Conservation (phyloP, 2,329 filamentous ascomycete genomes). For the Laburnicola sp. region DNA sequence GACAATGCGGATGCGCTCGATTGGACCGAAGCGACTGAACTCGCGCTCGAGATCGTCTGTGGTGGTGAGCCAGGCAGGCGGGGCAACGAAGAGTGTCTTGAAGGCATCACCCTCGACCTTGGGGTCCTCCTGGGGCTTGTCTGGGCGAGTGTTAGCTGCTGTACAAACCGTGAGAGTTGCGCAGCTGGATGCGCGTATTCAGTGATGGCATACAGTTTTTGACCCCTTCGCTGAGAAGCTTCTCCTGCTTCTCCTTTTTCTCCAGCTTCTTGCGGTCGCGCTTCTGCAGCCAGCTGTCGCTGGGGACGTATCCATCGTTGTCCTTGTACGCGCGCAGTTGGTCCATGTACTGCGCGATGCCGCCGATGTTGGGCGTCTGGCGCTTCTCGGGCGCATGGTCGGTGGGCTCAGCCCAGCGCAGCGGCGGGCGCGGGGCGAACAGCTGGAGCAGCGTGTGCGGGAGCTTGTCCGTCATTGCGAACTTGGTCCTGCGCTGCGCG, state of each 20-base stretch:
- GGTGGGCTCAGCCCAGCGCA: conserved; percentile 82
- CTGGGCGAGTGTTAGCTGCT: conserved; percentile 50
- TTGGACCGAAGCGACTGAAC: conserved; percentile 89
- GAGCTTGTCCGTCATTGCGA: conserved; percentile 89
- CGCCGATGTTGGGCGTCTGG: conserved; percentile 71
- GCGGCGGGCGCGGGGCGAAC: conserved; percentile 88
- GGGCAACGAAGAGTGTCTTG: conserved; percentile 90
- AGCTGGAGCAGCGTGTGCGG: conserved; percentile 89
- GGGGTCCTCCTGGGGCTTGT: conserved; percentile 79
- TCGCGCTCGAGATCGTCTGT: conserved; percentile 90
- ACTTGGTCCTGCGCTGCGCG: conserved; percentile 39
- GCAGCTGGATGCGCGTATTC: background rate
- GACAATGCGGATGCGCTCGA: conserved; percentile 91
- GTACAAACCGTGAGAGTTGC: background rate
- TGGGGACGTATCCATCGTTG: conserved; percentile 74
- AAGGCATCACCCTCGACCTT: conserved; percentile 93
- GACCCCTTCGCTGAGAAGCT: conserved; percentile 65
- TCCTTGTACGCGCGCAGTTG: conserved; percentile 77
- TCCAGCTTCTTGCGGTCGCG: conserved; percentile 83
- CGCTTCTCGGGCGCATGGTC: conserved; percentile 84
- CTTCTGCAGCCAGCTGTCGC: conserved; percentile 89
- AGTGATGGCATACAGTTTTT: conserved; percentile 60
- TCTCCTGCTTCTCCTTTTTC: conserved; percentile 70
- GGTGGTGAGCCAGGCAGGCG: conserved; percentile 85
- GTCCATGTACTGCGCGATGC: conserved; percentile 74